Conservation (phyloP, 495 filamentous ascomycete genomes). For the Lentithecium fluviatile region DNA sequence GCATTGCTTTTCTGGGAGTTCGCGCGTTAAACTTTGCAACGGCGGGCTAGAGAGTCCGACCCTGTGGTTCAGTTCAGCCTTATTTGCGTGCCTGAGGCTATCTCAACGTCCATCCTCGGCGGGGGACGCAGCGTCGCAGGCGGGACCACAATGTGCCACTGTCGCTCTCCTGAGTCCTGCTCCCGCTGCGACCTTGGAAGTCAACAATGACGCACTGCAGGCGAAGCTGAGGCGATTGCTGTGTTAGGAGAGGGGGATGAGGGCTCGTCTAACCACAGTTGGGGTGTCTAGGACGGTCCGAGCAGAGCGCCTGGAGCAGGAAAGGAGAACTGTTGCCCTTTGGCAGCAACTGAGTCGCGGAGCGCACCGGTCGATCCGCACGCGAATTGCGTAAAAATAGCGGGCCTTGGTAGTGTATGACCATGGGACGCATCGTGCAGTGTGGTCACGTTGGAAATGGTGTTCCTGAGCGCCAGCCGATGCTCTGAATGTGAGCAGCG, state of each 20-base stretch:
- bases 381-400: constrained; percentile 2
- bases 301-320: too few species aligned
- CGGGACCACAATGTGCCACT: neutral
- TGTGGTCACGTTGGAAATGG: neutral
- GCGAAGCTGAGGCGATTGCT: too few species aligned
- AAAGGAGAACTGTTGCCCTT: too few species aligned
- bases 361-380: constrained; percentile 5
- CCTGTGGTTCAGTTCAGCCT: constrained; percentile 13
- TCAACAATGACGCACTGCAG: too few species aligned
- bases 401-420: neutral
- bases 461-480: too few species aligned
- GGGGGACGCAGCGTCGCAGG: neutral
- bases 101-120: neutral
- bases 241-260: too few species aligned
- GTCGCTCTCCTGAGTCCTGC: neutral
- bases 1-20: neutral
- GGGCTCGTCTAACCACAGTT: too few species aligned
- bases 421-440: neutral
- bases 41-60: constrained; percentile 18
- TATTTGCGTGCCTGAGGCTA: neutral
- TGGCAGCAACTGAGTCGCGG: constrained; percentile 6
- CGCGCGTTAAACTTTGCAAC: constrained; percentile 12
- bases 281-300: too few species aligned
- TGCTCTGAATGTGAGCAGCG: too few species aligned
- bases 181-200: too few species aligned